Base-by-base conservation (phyloP, 805 yeast species). In the Clavispora carvajalis region DNA sequence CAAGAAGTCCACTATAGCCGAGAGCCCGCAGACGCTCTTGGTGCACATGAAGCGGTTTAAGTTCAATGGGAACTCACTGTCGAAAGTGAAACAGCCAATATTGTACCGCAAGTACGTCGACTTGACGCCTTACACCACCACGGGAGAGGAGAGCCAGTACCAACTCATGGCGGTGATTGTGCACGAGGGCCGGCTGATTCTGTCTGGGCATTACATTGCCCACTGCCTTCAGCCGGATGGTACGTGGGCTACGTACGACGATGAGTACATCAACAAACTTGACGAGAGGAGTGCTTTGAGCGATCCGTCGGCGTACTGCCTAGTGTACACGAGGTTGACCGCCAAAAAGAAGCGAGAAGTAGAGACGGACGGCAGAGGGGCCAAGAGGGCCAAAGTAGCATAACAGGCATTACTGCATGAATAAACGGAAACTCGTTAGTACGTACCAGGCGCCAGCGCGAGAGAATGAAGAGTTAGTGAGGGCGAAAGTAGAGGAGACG, bases 201-300 rank as follows among this genome's bases (percentile, higher is more conserved):
- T 89, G 34, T 81, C 93, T 3, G 99, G 99, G 3, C 99, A 93
- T 62, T 93, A 93, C 56, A 77, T 89, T 44, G 85, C 95, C 1
- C 88, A 86, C 57, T 86, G 96, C 57, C 77, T 84, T 47, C 96
- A 90, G 62, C 95, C 97, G 1, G 93, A 86, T 62, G 91, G 89
- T 2, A 65, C 83, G 2, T 93, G 98, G 99, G 82, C 88, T 22
- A 82, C 88, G 8, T 93, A 91, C 61, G 98, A 93, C 58, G 99
- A 93, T 59, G 99, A 93, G 54, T 79, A 82, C 54, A 80, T 87
- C 50, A 84, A 86, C 54, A 72, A 71, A 44, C 80, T 86, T 39
- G 72, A 82, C 25, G 93, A 86, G 53, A 71, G 77, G 41, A 79
- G 76, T 34, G 96, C 87, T 3, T 68, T 88, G 48, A 77, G 78